Evolutionary conservation across 352 stramenopile species (phyloP).

Genomic region (Phytophthora pseudosyringae): DNA sequence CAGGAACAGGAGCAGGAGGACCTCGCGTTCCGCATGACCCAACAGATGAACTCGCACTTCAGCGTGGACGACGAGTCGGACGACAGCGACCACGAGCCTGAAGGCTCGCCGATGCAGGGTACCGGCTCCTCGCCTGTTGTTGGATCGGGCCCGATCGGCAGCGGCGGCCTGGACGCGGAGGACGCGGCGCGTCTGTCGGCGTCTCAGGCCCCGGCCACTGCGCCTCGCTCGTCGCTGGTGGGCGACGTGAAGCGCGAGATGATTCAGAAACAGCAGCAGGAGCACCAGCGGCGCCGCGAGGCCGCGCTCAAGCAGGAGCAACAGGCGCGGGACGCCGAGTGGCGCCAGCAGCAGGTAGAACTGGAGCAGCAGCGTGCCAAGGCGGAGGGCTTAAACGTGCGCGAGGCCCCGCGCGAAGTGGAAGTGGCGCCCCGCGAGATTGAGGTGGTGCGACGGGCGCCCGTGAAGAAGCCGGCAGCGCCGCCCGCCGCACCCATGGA

Average conservation of each 20-base stretch:
- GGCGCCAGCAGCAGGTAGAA: conserved; percentile 42
- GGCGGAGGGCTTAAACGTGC: conserved; percentile 29
- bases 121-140: conserved; percentile 11
- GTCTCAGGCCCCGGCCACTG: conserved; percentile 12
- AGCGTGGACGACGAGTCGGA: conserved; percentile 46
- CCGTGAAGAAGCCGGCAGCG: conserved; percentile 36
- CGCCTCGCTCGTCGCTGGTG: conserved; percentile 64
- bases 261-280: conserved; percentile 67
- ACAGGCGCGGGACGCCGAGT: conserved; percentile 22
- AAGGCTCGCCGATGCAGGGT: conserved; percentile 22
- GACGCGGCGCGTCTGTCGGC: conserved; percentile 2
- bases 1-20: conserved; percentile 49
- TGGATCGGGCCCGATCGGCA: conserved; percentile 19
- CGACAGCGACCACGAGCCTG: conserved; percentile 37
- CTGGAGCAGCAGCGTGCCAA: conserved; percentile 39
- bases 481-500: conserved; percentile 30
- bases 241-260: conserved; percentile 73
- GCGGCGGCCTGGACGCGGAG: conserved; percentile 11
- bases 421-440: conserved; percentile 48
- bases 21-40: conserved; percentile 46
- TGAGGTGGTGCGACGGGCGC: conserved; percentile 49
- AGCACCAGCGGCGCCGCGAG: conserved; percentile 71
- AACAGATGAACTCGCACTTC: conserved; percentile 45
- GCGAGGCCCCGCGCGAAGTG: conserved; percentile 33
- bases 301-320: conserved; percentile 65